Percentiles rank a stretch among this genome's conserved stretches.
phyloP scores from a whole-genome alignment of 2,329 filamentous ascomycete species.

The Colletotrichum coccodes region DNA sequence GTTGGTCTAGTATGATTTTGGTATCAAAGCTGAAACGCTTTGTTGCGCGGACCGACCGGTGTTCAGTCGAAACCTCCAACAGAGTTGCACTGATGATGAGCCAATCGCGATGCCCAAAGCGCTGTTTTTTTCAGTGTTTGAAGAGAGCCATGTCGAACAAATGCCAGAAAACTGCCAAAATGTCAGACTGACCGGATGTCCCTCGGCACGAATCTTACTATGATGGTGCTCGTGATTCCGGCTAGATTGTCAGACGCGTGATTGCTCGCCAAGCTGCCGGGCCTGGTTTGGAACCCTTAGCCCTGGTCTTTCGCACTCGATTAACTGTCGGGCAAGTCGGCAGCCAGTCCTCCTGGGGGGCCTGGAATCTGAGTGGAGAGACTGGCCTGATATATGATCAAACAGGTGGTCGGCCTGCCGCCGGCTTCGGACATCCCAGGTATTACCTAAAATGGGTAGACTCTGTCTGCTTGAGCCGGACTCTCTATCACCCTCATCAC shows the following conservation, averaged over 20 bases:
- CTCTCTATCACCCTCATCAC: not conserved
- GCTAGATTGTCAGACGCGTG: not conserved
- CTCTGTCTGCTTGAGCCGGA: not conserved
- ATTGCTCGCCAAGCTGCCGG: constrained; percentile 8
- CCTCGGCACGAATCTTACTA: not conserved
- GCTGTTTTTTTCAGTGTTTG: not conserved
- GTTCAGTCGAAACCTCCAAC: constrained; percentile 27
- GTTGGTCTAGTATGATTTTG: not conserved
- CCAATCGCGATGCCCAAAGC: constrained; percentile 17
- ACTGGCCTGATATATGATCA: constrained; percentile 7
- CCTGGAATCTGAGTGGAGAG: not conserved
- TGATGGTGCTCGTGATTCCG: not conserved
- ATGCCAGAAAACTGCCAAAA: constrained; percentile 3
- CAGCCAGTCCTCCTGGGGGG: not conserved
- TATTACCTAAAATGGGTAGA: not conserved
- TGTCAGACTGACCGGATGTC: not conserved
- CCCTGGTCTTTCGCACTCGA: constrained; percentile 8
- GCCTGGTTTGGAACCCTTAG: not conserved
- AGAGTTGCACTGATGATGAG: constrained; percentile 6
- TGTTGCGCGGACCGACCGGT: constrained; percentile 4
- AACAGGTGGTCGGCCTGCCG: constrained; percentile 1
- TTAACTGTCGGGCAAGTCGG: not conserved
- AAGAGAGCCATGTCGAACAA: not conserved
- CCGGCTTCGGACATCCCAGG: constrained; percentile 4
- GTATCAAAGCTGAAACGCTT: constrained; percentile 29